These are phyloP conservation scores for Massariosphaeria phaeospora DNA, from an alignment of 495 filamentous ascomycete genomes.

Conservation along the genomic window DNA sequence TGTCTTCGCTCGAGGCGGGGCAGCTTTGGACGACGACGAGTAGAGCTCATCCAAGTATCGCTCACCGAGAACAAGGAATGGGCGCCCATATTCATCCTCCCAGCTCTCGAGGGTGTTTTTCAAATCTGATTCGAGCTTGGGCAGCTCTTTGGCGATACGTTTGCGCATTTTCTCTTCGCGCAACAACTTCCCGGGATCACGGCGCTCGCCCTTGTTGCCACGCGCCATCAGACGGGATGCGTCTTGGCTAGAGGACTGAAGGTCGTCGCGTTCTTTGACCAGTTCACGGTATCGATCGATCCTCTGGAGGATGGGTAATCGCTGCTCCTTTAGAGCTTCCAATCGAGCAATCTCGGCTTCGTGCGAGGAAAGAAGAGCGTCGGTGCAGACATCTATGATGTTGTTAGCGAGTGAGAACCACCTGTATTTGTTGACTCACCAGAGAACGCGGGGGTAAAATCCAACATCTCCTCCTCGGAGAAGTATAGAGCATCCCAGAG, in stretches of 20 bases:
- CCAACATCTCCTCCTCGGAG: constrained; percentile 96
- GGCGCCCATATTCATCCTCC: constrained; percentile 90
- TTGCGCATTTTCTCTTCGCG: constrained; percentile 98
- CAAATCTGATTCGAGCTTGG: constrained; percentile 80
- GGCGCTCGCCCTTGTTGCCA: constrained; percentile 80
- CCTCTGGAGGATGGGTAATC: constrained; percentile 72
- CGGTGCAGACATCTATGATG: constrained; percentile 64
- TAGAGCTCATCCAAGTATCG: constrained; percentile 78
- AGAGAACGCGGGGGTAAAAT: constrained; percentile 92
- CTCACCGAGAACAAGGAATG: constrained; percentile 87
- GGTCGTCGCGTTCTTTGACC: constrained; percentile 79
- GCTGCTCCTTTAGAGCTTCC: constrained; percentile 79
- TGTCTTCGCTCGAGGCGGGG: constrained; percentile 57
- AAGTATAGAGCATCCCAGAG: constrained; percentile 92
- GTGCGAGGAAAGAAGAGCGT: constrained; percentile 82
- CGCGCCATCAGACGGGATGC: constrained; percentile 86
- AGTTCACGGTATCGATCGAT: constrained; percentile 81
- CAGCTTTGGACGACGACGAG: constrained; percentile 56
- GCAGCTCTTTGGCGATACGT: constrained; percentile 88
- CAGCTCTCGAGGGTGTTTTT: constrained; percentile 75
- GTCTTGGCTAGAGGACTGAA: constrained; percentile 84
- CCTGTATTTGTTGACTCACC: constrained; percentile 44
- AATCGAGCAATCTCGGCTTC: constrained; percentile 82
- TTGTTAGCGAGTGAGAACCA: constrained; percentile 17
- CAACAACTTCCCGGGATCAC: constrained; percentile 90